Base-by-base conservation (phyloP, 768 basidiomycete genomes). In the Pisolithus albus region DNA sequence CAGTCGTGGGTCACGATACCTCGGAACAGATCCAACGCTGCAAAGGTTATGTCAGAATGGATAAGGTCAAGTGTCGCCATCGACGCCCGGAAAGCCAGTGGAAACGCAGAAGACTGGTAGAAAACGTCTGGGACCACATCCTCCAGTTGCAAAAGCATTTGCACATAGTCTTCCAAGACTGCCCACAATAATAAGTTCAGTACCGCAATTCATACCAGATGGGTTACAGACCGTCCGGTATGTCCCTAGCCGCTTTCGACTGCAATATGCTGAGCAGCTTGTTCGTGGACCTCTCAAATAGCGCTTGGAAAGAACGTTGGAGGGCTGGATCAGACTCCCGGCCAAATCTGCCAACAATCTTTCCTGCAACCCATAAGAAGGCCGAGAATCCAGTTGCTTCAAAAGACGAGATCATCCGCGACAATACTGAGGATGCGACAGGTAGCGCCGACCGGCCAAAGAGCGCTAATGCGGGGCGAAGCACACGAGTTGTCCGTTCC, bases 111-210 rank as follows among this genome's bases (percentile, higher is more conserved):
- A 2, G 90, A 89, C 54, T 82, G 75, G 71, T 95, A 87, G 57
- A 93, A 80, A 40, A 89, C 71, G 47, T 87, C 82, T 5, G 95
- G 91, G 0, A 79, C 74, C 56, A 76, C 69, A 40, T 83, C 79
- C 46, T 84, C 67, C 61, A 93, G 72, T 56, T 83, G 82, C 49
- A 84, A 67, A 13, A 92, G 70, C 69, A 92, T 77, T 55, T 91
- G 92, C 47, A 92, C 64, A 58, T 94, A 98, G 64, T 99, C 96
- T 66, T 98, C 95, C 61, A 99, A 72, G 24, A 97, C 96, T 98
- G 56, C 37, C 32, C 10, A 38, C 24, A n/a, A 21, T 24, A 46
- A 61, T 39, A 57, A 46, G 24, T 32, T 41, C 43, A 36, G 26
- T 18, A 8, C 10, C 50, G 28, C 26, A 28, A 47, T 53, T 13